Conservation (phyloP, 352 stramenopile species). For the Phytophthora melonis region DNA sequence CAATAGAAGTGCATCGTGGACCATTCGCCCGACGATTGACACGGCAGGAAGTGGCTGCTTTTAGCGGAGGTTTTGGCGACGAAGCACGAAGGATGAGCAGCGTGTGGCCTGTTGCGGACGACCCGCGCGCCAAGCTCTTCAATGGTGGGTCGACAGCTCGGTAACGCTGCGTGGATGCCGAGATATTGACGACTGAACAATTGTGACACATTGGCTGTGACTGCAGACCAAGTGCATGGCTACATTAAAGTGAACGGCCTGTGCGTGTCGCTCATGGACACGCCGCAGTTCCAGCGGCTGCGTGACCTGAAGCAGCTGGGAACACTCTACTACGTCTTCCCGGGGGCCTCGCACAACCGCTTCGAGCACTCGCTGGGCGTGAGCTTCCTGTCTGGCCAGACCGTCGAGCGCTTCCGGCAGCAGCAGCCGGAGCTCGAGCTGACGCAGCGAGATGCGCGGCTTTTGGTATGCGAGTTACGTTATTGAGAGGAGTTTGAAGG, state of each 20-base stretch:
- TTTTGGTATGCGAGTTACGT: conserved; percentile 50
- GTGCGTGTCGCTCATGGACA: conserved; percentile 92
- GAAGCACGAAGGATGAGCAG: conserved; percentile 21
- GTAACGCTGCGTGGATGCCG: not conserved
- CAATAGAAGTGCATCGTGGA: not conserved
- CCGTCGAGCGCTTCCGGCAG: conserved; percentile 84
- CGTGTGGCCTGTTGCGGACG: conserved; percentile 31
- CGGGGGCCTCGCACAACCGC: conserved; percentile 92
- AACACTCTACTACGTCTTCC: conserved; percentile 89
- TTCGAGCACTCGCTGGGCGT: conserved; percentile 97
- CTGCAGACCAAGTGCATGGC: conserved; percentile 81
- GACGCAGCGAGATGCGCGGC: conserved; percentile 82
- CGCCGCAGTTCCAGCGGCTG: conserved; percentile 95
- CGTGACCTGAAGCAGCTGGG: conserved; percentile 95
- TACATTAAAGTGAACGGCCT: conserved; percentile 83
- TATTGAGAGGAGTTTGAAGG: not conserved
- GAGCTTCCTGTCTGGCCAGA: conserved; percentile 92
- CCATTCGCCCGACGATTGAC: not conserved
- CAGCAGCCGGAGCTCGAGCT: conserved; percentile 92
- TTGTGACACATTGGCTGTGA: conserved; percentile 12
- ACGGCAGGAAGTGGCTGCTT: not conserved
- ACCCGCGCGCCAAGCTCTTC: conserved; percentile 66
- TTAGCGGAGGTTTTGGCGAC: not conserved
- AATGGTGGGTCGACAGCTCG: conserved; percentile 46
- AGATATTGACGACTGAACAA: conserved; percentile 8